Conservation (phyloP, 2,329 filamentous ascomycete genomes). For the Alternaria conjuncta region DNA sequence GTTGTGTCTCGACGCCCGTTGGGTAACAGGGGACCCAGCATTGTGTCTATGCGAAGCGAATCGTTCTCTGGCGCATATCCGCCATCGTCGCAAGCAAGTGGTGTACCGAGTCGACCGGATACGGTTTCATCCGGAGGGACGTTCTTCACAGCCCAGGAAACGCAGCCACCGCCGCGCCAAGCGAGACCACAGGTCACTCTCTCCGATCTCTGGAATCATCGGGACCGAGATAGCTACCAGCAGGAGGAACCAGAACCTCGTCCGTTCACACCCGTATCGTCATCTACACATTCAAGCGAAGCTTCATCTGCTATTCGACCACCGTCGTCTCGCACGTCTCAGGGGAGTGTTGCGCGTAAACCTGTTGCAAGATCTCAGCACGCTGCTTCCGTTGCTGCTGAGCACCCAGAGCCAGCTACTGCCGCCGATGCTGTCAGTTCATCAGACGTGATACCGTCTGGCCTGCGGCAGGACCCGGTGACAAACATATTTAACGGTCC, state of each 20-base stretch:
- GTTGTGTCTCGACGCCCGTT: not conserved
- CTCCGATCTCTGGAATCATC: not conserved
- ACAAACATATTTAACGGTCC: not conserved
- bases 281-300: not conserved
- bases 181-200: not conserved
- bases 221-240: not conserved
- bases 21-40: not conserved
- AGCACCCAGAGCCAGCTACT: not conserved
- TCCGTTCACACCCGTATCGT: not conserved
- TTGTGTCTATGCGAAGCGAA: not conserved
- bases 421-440: not conserved
- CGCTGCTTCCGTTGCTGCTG: too few relatives aligned
- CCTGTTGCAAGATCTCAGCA: not conserved
- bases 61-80: not conserved
- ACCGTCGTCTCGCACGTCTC: not conserved
- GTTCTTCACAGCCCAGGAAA: not conserved
- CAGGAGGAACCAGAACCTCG: not conserved
- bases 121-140: not conserved
- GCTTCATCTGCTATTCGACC: not conserved
- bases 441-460: not conserved
- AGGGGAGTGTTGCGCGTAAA: not conserved
- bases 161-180: not conserved
- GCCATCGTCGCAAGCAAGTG: not conserved
- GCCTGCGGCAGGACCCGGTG: not conserved
- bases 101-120: not conserved